Evolutionary conservation across 2,329 filamentous ascomycete genomes (phyloP).

Genomic region (Cylindrodendrum hubeiense): DNA sequence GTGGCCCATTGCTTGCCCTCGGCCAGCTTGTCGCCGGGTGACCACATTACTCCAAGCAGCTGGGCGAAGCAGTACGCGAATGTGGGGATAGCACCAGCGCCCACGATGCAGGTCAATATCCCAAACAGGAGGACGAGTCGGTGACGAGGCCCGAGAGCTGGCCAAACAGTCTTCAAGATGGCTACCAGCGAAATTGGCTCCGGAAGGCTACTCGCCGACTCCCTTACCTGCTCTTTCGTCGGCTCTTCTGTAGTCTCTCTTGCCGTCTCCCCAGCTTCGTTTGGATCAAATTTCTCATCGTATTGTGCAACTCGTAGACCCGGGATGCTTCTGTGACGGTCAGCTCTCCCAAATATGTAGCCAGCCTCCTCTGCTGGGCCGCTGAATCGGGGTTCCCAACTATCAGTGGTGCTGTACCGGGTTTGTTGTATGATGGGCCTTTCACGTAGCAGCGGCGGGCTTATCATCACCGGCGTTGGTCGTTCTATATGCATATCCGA

Average conservation of each 20-base stretch:
- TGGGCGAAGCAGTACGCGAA: conserved; percentile 84
- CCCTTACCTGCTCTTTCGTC: not conserved
- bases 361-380: conserved; percentile 24
- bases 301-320: conserved; percentile 22
- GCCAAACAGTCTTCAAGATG: conserved; percentile 73
- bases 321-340: conserved; percentile 47
- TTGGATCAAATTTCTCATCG: not conserved
- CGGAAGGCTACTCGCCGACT: conserved; percentile 2
- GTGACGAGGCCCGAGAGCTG: conserved; percentile 65
- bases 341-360: conserved; percentile 39
- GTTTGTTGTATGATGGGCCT: conserved; percentile 26
- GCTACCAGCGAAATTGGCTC: conserved; percentile 36
- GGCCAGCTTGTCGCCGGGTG: conserved; percentile 59
- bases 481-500: conserved; percentile 17
- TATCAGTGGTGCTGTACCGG: conserved; percentile 22
- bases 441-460: conserved; percentile 22
- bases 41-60: conserved; percentile 78
- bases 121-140: conserved; percentile 70
- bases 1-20: conserved; percentile 76
- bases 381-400: conserved; percentile 15
- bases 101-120: conserved; percentile 70
- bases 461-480: conserved; percentile 6
- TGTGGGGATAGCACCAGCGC: conserved; percentile 76
- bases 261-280: not conserved
- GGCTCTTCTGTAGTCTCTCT: not conserved